A percentile compares a stretch with the other conserved stretches of the same genome.
Conservation (phyloP, 176 grass and related monocot genomes). For the Carex littledalei region DNA sequence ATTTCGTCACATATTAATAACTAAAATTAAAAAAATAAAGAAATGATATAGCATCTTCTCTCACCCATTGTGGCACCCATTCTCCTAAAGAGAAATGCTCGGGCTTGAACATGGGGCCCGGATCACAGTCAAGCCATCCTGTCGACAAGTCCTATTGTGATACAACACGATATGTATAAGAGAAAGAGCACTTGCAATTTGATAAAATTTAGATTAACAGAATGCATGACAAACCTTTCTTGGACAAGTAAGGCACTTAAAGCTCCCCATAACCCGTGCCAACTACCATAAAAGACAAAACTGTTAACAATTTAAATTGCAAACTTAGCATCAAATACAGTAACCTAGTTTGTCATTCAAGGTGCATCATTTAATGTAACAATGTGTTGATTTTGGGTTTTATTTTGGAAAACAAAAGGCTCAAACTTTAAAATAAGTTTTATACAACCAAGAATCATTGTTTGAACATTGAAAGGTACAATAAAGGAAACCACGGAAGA, state of each 20-base stretch:
- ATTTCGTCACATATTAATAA: too few species aligned
- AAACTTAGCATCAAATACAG: not conserved
- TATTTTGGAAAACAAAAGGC: not conserved
- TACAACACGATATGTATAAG: slow-evolving; percentile 3
- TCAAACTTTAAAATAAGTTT: not conserved
- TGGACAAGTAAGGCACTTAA: slow-evolving; percentile 84
- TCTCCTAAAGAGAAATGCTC: slow-evolving; percentile 48
- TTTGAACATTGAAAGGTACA: not conserved
- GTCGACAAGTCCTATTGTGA: slow-evolving; percentile 74
- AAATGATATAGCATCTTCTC: not conserved
- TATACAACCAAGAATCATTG: not conserved
- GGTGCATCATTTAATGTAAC: not conserved
- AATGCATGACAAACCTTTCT: slow-evolving; percentile 54
- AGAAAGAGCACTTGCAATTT: slow-evolving; percentile 26
- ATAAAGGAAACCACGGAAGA: not conserved
- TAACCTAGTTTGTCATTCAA: not conserved
- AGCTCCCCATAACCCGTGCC: slow-evolving; percentile 84
- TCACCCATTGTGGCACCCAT: slow-evolving; percentile 70
- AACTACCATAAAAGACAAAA: slow-evolving; percentile 45
- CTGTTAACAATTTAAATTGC: not conserved
- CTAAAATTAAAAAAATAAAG: too few species aligned
- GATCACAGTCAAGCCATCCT: slow-evolving; percentile 89
- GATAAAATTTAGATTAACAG: slow-evolving; percentile 20
- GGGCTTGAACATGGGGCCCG: slow-evolving; percentile 84
- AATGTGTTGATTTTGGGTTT: not conserved